Evolutionary conservation across 148 eudicot genomes (phyloP).

Genomic region (Bassia scoparia): DNA sequence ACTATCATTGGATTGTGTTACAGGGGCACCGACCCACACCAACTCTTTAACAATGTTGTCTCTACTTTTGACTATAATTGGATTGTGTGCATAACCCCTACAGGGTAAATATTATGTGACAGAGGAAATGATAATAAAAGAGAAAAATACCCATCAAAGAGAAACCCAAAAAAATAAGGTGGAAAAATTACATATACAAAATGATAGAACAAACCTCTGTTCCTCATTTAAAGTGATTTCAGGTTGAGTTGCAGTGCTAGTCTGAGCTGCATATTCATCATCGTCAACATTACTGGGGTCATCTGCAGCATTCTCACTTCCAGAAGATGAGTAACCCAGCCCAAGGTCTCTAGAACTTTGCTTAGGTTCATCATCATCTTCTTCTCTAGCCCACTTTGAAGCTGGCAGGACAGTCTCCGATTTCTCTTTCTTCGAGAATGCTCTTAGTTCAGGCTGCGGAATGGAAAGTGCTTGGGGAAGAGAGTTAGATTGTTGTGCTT

Average conservation of each 20-base stretch:
- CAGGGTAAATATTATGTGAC: background rate
- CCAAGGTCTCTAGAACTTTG: slow-evolving; percentile 65
- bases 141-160: background rate
- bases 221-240: slow-evolving; percentile 70
- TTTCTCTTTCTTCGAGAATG: slow-evolving; percentile 49
- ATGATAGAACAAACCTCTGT: slow-evolving; percentile 49
- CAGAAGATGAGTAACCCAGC: slow-evolving; percentile 87
- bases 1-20: too few relatives aligned
- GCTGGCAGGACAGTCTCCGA: slow-evolving; percentile 60
- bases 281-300: slow-evolving; percentile 45
- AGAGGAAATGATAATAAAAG: too few relatives aligned
- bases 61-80: too few relatives aligned
- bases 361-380: slow-evolving; percentile 75
- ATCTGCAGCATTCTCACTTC: slow-evolving; percentile 73
- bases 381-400: slow-evolving; percentile 98
- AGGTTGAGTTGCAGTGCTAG: slow-evolving; percentile 51
- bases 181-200: background rate
- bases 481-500: slow-evolving; percentile 33
- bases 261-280: slow-evolving; percentile 44
- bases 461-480: slow-evolving; percentile 41
- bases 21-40: too few relatives aligned
- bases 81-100: too few relatives aligned
- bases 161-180: background rate
- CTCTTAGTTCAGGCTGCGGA: slow-evolving; percentile 54
- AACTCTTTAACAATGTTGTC: too few relatives aligned